These are phyloP conservation scores for Phialophora chinensis DNA, from an alignment of 2,329 filamentous ascomycete species.

Conservation along the genomic window DNA sequence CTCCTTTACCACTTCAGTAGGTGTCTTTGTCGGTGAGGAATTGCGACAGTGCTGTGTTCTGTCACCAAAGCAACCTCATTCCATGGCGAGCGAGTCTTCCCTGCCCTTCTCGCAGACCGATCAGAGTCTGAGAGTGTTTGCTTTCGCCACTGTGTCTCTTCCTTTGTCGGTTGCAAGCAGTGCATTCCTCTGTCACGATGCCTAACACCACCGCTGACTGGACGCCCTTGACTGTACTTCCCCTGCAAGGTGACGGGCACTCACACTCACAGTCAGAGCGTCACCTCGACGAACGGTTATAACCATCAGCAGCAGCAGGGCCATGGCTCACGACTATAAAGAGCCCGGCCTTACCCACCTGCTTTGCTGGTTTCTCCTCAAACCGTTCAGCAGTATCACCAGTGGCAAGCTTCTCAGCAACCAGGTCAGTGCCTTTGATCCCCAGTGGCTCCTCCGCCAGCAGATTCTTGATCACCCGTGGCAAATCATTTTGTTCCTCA, in stretches of 20 bases:
- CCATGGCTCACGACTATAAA: not conserved
- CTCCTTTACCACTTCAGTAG: not conserved
- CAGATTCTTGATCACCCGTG: slow-evolving; percentile 1
- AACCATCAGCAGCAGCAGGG: not conserved
- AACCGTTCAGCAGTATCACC: not conserved
- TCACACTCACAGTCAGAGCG: not conserved
- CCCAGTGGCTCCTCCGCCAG: not conserved
- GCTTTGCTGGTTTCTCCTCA: not conserved
- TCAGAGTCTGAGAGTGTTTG: not conserved
- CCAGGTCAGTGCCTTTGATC: not conserved
- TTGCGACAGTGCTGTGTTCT: not conserved
- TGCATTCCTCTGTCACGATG: not conserved
- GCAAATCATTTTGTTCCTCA: slow-evolving; percentile 1
- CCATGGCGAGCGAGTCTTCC: not conserved
- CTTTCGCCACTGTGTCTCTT: not conserved
- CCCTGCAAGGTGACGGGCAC: not conserved
- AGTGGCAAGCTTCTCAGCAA: slow-evolving; percentile 2
- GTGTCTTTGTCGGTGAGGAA: not conserved
- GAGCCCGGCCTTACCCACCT: not conserved
- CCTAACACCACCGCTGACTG: not conserved
- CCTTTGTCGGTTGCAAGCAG: not conserved
- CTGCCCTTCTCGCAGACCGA: not conserved
- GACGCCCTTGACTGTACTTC: not conserved
- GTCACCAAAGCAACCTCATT: not conserved
- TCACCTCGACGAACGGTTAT: not conserved